Conservation (phyloP, 371 early-diverging fungal genomes). For the Dichotomocladium elegans region DNA sequence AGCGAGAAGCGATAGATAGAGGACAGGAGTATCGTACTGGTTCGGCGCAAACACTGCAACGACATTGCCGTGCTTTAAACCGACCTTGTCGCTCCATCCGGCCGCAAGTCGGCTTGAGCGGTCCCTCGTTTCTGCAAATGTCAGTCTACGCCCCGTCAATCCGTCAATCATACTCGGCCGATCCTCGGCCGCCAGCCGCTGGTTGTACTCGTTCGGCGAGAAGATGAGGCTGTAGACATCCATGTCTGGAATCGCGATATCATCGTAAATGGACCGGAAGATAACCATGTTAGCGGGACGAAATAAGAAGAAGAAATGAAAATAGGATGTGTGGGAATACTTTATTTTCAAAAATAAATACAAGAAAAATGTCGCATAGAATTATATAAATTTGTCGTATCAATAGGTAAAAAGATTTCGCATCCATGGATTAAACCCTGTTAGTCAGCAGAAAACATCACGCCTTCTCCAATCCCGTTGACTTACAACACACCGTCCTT, state of each 20-base stretch:
- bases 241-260: conserved; percentile 49
- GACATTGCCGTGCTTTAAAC: conserved; percentile 59
- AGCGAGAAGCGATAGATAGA: conserved; percentile 34
- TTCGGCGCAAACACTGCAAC: conserved; percentile 73
- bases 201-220: conserved; percentile 22
- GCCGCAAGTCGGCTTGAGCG: conserved; percentile 54
- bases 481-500: too few species aligned
- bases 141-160: conserved; percentile 44
- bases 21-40: conserved; percentile 32
- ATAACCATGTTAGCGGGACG: conserved; percentile 5
- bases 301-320: not conserved
- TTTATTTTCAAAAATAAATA: too few species aligned
- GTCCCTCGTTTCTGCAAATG: conserved; percentile 56
- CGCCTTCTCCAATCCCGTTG: too few species aligned
- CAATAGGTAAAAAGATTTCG: too few species aligned
- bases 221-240: conserved; percentile 70
- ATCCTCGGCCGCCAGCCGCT: conserved; percentile 21
- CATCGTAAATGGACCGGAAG: conserved; percentile 9
- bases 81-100: conserved; percentile 56
- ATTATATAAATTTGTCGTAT: too few species aligned
- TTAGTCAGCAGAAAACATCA: too few species aligned
- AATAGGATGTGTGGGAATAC: not conserved
- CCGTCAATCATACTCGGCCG: conserved; percentile 58
- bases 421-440: too few species aligned
- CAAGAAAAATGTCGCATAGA: too few species aligned